Evolutionary conservation across 148 eudicot species (phyloP).

Genomic region (Persicaria maculosa): DNA sequence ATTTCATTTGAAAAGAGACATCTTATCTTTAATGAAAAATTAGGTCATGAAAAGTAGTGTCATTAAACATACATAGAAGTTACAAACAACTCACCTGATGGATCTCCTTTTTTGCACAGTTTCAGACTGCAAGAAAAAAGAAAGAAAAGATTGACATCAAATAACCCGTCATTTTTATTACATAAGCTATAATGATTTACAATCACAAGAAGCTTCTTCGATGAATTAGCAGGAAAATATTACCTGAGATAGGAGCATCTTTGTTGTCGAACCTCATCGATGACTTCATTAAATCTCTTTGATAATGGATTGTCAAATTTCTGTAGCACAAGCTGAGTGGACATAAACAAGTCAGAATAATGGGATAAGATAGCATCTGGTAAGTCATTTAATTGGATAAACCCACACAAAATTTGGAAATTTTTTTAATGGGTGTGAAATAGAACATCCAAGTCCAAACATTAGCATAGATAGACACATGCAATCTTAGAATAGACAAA

Average conservation of each 20-base stretch:
- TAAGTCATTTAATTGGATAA: neutral
- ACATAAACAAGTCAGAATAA: conserved; percentile 12
- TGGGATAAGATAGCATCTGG: neutral
- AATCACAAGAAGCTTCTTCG: neutral
- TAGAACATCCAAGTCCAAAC: too few relatives aligned
- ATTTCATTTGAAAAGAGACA: too few relatives aligned
- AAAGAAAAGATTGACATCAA: neutral
- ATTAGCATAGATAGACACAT: too few relatives aligned
- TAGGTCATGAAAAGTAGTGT: too few relatives aligned
- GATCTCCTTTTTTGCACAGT: conserved; percentile 89
- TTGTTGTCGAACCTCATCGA: conserved; percentile 88
- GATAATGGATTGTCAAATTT: conserved; percentile 74
- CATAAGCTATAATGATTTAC: neutral
- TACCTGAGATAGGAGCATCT: conserved; percentile 94
- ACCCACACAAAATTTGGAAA: neutral
- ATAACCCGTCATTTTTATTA: neutral
- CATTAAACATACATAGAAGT: neutral
- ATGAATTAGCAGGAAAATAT: neutral
- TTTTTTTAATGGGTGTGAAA: neutral
- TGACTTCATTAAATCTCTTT: conserved; percentile 70
- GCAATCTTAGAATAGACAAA: too few relatives aligned
- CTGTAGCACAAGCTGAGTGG: conserved; percentile 66
- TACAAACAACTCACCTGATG: conserved; percentile 55
- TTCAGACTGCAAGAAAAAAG: conserved; percentile 53
- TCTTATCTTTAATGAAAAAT: too few relatives aligned